Conservation (phyloP, 805 yeast genomes). For the Nakazawaea ambrosiae region DNA sequence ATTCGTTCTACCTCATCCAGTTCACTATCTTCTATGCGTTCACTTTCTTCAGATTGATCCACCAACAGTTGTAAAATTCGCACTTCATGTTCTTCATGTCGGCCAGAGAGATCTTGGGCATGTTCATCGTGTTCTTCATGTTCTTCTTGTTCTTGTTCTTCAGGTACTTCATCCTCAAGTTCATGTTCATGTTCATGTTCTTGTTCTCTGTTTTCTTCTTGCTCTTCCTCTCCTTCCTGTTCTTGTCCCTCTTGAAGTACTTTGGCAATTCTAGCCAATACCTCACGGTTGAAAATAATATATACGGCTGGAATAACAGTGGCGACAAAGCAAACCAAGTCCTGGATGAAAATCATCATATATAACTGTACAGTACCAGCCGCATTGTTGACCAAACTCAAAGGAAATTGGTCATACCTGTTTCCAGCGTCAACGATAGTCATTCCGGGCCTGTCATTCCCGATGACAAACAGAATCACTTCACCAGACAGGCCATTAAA, state of each 20-base stretch:
- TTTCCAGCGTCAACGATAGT: not conserved
- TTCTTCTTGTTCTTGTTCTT: too few relatives aligned
- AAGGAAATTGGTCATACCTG: not conserved
- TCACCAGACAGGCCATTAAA: too few relatives aligned
- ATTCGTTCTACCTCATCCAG: too few relatives aligned
- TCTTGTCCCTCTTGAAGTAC: conserved; percentile 6
- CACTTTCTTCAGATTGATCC: too few relatives aligned
- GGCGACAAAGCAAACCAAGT: conserved; percentile 4
- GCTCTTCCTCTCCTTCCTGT: too few relatives aligned
- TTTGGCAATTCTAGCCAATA: conserved; percentile 5
- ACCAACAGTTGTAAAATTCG: too few relatives aligned
- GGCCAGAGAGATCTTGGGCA: too few relatives aligned
- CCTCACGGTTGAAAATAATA: conserved; percentile 6
- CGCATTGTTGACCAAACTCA: conserved; percentile 3
- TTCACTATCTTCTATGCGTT: too few relatives aligned
- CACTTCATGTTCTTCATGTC: too few relatives aligned
- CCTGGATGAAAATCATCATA: conserved; percentile 1
- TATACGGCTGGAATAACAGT: conserved; percentile 8
- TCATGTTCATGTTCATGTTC: conserved; percentile 3
- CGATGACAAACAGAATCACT: conserved; percentile 4
- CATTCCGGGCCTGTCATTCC: conserved; percentile 9
- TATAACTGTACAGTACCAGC: too few relatives aligned
- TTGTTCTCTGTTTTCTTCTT: not conserved
- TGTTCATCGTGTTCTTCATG: too few relatives aligned
- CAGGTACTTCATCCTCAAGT: not conserved